Evolutionary conservation across 2,329 filamentous ascomycete species (phyloP).

Genomic region (Fusarium siculi): DNA sequence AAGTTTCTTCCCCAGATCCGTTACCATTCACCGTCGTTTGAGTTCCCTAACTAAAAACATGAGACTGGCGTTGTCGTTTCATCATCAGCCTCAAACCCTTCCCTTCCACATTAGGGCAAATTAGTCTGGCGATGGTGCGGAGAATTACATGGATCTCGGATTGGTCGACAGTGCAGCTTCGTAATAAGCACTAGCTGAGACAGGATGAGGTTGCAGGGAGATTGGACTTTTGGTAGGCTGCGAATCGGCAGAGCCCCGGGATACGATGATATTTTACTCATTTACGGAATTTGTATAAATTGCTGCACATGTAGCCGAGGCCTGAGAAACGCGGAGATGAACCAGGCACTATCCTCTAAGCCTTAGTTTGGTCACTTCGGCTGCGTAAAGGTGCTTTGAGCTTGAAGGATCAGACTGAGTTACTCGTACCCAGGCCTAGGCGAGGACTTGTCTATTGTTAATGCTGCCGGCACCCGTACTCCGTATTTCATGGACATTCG

Average conservation of each 20-base stretch:
- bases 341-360: not conserved
- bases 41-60: not conserved
- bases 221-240: constrained; percentile 1
- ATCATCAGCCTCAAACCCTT: constrained; percentile 22
- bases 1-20: not conserved
- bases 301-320: not conserved
- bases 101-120: constrained; percentile 3
- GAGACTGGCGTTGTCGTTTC: constrained; percentile 23
- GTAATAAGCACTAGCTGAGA: constrained; percentile 21
- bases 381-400: not conserved
- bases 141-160: constrained; percentile 47
- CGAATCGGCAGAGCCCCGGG: constrained; percentile 10
- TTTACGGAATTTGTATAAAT: not conserved
- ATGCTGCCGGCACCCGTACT: not conserved
- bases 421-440: not conserved
- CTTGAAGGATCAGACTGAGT: not conserved
- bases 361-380: not conserved
- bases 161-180: not conserved
- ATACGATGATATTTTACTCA: constrained; percentile 13
- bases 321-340: not conserved
- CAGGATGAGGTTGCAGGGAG: constrained; percentile 6
- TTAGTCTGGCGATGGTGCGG: constrained; percentile 38
- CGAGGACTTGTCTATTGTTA: not conserved
- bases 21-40: constrained; percentile 1
- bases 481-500: not conserved